These are phyloP conservation scores for Mucor ambiguus DNA, from an alignment of 371 early-diverging fungal genomes.

Conservation along the genomic window DNA sequence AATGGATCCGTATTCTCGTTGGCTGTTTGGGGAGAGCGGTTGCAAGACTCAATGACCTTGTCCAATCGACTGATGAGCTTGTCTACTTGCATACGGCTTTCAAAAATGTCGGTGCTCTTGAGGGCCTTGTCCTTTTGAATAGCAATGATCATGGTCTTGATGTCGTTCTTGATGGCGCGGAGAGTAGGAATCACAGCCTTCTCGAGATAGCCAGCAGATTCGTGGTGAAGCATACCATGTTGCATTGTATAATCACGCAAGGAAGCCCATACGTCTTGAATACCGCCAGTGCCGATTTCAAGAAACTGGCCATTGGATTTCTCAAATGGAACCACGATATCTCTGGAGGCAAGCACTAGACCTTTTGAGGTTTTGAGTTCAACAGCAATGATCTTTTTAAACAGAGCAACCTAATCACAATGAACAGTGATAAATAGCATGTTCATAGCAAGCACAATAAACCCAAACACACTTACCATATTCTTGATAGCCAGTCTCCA, in stretches of 20 bases:
- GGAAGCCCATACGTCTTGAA: slow-evolving; percentile 49
- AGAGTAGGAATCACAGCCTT: slow-evolving; percentile 39
- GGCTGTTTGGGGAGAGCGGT: slow-evolving; percentile 31
- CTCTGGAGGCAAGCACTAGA: slow-evolving; percentile 26
- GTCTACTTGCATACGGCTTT: slow-evolving; percentile 37
- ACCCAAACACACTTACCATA: slow-evolving; percentile 24
- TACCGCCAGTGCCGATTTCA: slow-evolving; percentile 36
- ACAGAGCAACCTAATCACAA: slow-evolving; percentile 29
- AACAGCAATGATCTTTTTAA: slow-evolving; percentile 33
- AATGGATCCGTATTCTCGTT: slow-evolving; percentile 39
- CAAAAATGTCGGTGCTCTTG: slow-evolving; percentile 33
- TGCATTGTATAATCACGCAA: slow-evolving; percentile 43
- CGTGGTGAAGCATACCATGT: slow-evolving; percentile 44
- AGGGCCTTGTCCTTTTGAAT: slow-evolving; percentile 38
- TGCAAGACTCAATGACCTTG: slow-evolving; percentile 24
- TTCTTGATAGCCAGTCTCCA: slow-evolving; percentile 46
- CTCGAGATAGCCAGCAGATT: slow-evolving; percentile 38
- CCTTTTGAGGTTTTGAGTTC: slow-evolving; percentile 34
- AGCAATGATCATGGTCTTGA: slow-evolving; percentile 33
- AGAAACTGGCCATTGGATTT: slow-evolving; percentile 40
- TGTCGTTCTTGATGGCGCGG: slow-evolving; percentile 40
- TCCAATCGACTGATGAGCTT: slow-evolving; percentile 30
- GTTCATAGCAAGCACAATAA: neutral
- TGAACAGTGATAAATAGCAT: neutral
- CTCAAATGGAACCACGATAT: slow-evolving; percentile 32